Conservation (phyloP, 2,329 filamentous ascomycete species). For the Ophiocordyceps camponoti-saundersi region DNA sequence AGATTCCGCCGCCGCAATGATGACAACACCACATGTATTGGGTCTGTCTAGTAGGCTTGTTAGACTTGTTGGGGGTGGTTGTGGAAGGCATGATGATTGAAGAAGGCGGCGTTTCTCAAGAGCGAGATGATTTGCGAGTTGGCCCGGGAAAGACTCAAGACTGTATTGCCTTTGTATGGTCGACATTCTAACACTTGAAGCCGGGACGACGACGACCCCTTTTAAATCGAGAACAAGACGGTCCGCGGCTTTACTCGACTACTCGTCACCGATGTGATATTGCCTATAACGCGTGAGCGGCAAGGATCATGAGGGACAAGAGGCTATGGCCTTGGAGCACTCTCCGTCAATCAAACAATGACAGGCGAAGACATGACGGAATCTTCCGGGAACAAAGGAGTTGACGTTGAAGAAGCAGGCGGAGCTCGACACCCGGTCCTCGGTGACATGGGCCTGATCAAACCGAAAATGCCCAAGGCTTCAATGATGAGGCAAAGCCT, state of each 20-base stretch:
- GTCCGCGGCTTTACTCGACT: neutral
- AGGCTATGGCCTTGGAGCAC: neutral
- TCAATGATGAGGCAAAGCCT: neutral
- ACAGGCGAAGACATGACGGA: neutral
- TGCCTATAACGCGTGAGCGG: neutral
- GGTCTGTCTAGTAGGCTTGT: neutral
- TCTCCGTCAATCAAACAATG: neutral
- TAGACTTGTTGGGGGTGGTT: neutral
- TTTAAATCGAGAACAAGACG: neutral
- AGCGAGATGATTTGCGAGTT: neutral
- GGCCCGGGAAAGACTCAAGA: no score
- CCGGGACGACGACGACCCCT: neutral
- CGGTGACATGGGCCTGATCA: neutral
- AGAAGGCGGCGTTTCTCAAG: neutral
- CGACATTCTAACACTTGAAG: neutral
- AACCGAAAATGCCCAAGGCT: neutral
- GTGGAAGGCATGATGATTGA: neutral
- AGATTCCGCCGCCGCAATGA: conserved; percentile 2
- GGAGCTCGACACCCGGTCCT: neutral
- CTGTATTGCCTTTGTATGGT: neutral
- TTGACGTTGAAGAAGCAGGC: neutral
- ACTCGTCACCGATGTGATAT: neutral
- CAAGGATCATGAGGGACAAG: neutral
- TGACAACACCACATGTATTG: conserved; percentile 4
- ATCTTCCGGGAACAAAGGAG: neutral